These are phyloP conservation scores for Naematelia encephala DNA, from an alignment of 768 basidiomycete genomes.

Conservation along the genomic window DNA sequence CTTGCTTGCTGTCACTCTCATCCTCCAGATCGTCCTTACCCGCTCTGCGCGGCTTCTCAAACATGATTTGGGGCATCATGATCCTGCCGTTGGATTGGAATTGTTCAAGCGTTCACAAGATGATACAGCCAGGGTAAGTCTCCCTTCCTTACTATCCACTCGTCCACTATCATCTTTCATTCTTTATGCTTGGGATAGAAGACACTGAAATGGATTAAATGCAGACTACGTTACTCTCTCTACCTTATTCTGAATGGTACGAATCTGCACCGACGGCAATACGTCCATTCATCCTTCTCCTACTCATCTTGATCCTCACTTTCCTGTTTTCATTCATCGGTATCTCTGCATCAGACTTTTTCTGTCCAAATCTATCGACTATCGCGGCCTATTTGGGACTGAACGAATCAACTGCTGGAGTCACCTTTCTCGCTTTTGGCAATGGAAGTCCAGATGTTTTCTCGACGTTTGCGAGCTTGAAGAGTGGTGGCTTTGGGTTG, in stretches of 20 bases:
- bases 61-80: constrained; percentile 2
- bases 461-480: constrained; percentile 91
- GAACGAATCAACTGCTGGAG: constrained; percentile 90
- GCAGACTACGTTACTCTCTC: constrained; percentile 13
- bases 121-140: neutral
- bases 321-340: constrained; percentile 96
- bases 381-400: constrained; percentile 79
- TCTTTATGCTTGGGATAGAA: neutral
- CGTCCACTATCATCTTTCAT: neutral
- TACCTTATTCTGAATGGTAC: constrained; percentile 28
- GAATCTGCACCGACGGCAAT: constrained; percentile 7
- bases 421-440: constrained; percentile 94
- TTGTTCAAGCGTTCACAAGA: neutral
- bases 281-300: constrained; percentile 16
- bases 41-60: constrained; percentile 12
- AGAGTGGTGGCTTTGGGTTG: constrained; percentile 73
- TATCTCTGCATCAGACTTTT: constrained; percentile 93
- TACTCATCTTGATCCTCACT: constrained; percentile 25
- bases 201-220: too few relatives aligned
- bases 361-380: constrained; percentile 91
- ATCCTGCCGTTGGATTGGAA: too few relatives aligned
- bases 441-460: constrained; percentile 97
- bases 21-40: constrained; percentile 19
- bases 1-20: constrained; percentile 31
- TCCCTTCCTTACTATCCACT: neutral